Conservation (phyloP, 2,329 filamentous ascomycete species). For the Uncinocarpus reesii region DNA sequence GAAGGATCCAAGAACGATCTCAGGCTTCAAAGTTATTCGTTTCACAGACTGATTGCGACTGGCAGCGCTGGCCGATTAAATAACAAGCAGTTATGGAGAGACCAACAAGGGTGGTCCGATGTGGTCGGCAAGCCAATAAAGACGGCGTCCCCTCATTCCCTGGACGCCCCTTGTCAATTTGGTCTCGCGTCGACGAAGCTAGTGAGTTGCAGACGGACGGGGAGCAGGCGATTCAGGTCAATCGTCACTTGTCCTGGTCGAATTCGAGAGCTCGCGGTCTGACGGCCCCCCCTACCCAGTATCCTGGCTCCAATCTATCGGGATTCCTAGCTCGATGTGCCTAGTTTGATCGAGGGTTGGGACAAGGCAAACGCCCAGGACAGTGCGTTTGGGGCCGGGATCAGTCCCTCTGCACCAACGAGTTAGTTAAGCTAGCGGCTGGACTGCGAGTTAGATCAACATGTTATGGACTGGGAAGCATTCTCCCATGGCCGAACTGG, state of each 20-base stretch:
- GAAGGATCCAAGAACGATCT: not conserved
- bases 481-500: no score
- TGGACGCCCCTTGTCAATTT: constrained; percentile 3
- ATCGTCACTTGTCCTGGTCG: not conserved
- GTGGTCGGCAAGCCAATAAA: not conserved
- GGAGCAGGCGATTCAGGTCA: no score
- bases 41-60: constrained; percentile 2
- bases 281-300: not conserved
- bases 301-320: not conserved
- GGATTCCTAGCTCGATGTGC: not conserved
- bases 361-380: constrained; percentile 1
- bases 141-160: not conserved
- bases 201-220: no score
- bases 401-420: no score
- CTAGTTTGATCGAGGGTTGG: constrained; percentile 2
- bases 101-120: constrained; percentile 3
- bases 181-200: not conserved
- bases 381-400: constrained; percentile 9
- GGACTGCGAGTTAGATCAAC: not conserved
- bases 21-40: not conserved
- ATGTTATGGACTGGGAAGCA: not conserved
- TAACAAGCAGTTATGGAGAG: constrained; percentile 1
- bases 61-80: constrained; percentile 2
- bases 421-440: not conserved
- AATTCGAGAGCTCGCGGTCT: not conserved